phyloP scores from a whole-genome alignment of 129 eudicot species.

The Ambrosia trifida region DNA sequence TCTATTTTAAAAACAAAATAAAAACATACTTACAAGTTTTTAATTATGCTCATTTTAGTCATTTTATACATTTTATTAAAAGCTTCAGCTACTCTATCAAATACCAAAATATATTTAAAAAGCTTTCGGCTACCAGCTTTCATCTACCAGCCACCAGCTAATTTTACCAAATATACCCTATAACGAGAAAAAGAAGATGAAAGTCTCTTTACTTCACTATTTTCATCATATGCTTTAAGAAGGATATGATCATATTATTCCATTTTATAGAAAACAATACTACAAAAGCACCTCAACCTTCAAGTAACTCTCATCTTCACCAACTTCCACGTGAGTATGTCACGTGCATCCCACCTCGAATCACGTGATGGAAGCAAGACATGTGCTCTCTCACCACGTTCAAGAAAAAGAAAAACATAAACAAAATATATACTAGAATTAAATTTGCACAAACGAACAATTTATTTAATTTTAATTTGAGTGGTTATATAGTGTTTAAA shows the following conservation, averaged over 20 bases:
- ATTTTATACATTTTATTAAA: too few species aligned
- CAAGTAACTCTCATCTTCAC: conserved; percentile 23
- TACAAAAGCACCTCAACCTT: background rate
- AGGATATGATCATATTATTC: background rate
- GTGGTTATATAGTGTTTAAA: background rate
- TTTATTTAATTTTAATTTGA: background rate
- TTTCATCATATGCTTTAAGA: background rate
- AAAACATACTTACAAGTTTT: too few species aligned
- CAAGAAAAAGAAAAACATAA: conserved; percentile 27
- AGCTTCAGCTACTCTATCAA: too few species aligned
- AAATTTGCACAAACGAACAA: conserved; percentile 17
- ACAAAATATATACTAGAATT: background rate
- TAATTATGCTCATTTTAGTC: too few species aligned
- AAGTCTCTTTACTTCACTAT: conserved; percentile 1
- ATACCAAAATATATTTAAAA: too few species aligned
- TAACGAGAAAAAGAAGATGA: conserved; percentile 7
- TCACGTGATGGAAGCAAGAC: conserved; percentile 41
- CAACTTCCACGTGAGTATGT: conserved; percentile 39
- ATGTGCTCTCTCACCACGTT: conserved; percentile 46
- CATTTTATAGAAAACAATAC: conserved; percentile 21
- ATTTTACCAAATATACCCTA: too few species aligned
- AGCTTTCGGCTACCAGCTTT: too few species aligned
- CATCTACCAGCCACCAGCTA: too few species aligned
- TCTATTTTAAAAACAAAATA: too few species aligned
- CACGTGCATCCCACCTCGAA: conserved; percentile 34